A percentile compares a stretch with the other conserved stretches of the same genome.
These are phyloP conservation scores for Amanita molliuscula DNA, from an alignment of 768 basidiomycete species.

Conservation along the genomic window DNA sequence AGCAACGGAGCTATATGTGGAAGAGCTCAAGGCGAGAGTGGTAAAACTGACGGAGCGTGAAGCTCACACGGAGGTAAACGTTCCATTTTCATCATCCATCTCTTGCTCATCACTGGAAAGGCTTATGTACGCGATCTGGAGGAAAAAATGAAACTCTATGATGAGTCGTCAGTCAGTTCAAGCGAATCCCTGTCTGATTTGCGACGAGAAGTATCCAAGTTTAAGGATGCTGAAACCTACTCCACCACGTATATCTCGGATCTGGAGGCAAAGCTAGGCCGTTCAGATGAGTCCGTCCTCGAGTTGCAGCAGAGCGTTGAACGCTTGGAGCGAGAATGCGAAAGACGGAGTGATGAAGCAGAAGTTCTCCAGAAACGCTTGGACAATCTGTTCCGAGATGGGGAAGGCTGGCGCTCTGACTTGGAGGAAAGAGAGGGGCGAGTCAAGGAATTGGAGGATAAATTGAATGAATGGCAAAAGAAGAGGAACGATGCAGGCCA, in stretches of 20 bases:
- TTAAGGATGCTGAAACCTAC: constrained; percentile 65
- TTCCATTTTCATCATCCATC: background rate
- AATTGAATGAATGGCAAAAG: constrained; percentile 70
- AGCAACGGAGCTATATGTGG: constrained; percentile 77
- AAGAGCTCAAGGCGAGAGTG: constrained; percentile 73
- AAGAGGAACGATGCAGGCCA: constrained; percentile 60
- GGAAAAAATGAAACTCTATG: constrained; percentile 77
- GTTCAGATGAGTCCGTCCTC: constrained; percentile 70
- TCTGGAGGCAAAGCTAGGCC: constrained; percentile 71
- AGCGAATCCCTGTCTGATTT: constrained; percentile 77
- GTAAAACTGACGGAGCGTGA: constrained; percentile 83
- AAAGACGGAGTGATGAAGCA: constrained; percentile 64
- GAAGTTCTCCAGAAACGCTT: constrained; percentile 61
- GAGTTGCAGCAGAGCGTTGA: constrained; percentile 63
- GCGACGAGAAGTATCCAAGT: constrained; percentile 69
- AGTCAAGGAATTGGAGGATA: constrained; percentile 66
- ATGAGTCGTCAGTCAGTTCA: constrained; percentile 69
- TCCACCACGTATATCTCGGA: constrained; percentile 77
- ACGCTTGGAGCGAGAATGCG: constrained; percentile 65
- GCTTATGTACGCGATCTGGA: constrained; percentile 92
- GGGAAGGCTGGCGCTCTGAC: constrained; percentile 75
- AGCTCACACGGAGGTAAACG: constrained; percentile 74
- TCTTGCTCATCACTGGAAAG: constrained; percentile 28
- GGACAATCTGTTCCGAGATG: constrained; percentile 58
- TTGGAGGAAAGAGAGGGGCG: constrained; percentile 75